Evolutionary conservation across 73 alveolate genomes (phyloP).

Genomic region (Tetrahymena malaccensis): DNA sequence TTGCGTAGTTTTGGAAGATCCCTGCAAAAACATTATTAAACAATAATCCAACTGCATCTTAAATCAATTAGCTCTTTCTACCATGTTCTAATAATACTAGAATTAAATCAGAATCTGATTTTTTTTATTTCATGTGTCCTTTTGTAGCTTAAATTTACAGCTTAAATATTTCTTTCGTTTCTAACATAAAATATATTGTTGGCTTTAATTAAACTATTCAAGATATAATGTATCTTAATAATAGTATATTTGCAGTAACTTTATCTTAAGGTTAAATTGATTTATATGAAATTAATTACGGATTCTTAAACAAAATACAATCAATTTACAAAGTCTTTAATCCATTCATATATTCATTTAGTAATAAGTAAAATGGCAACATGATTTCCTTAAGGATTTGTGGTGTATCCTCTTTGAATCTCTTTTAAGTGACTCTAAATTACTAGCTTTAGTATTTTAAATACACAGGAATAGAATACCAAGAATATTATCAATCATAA

Average conservation of each 20-base stretch:
- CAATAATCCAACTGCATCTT: neutral
- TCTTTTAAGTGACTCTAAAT: neutral
- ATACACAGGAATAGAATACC: neutral
- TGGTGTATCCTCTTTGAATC: neutral
- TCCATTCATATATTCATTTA: neutral
- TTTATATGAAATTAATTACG: neutral
- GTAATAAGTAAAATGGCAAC: neutral
- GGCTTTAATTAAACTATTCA: neutral
- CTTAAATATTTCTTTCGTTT: neutral
- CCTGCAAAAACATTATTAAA: no score
- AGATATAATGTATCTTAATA: neutral
- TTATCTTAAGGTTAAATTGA: neutral
- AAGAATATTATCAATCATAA: neutral
- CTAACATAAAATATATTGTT: neutral
- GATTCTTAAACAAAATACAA: neutral
- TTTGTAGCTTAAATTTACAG: neutral
- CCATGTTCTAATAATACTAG: neutral
- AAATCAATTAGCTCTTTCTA: neutral
- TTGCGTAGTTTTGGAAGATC: neutral
- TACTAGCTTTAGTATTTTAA: neutral
- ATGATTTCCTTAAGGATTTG: neutral
- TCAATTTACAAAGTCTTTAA: neutral
- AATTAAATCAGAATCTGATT: neutral
- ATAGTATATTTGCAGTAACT: neutral
- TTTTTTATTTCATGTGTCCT: neutral